These are phyloP conservation scores for Salmacisia buchloeana DNA, from an alignment of 1,284 basidiomycete genomes.

Conservation along the genomic window DNA sequence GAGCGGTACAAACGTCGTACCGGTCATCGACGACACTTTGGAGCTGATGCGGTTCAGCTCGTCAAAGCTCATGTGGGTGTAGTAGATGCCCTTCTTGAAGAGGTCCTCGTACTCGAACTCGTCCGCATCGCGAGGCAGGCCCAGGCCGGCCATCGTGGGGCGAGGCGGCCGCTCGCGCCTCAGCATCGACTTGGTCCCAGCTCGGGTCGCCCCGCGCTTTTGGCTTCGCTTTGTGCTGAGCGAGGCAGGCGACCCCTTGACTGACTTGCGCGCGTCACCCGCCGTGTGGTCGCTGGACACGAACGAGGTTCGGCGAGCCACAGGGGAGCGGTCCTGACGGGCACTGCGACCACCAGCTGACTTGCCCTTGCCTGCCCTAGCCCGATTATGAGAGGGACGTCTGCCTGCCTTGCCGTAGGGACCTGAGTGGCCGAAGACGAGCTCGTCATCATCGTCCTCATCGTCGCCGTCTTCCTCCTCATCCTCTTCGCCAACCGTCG, in stretches of 20 bases:
- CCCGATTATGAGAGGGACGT: background rate
- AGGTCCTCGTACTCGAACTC: constrained; percentile 54
- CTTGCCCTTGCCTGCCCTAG: background rate
- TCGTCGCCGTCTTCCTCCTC: background rate
- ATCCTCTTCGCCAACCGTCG: background rate
- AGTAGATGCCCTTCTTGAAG: constrained; percentile 76
- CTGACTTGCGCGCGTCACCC: background rate
- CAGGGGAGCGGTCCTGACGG: background rate
- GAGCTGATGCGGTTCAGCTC: constrained; percentile 31
- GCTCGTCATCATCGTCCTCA: background rate
- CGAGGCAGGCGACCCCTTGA: background rate
- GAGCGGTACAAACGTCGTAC: constrained; percentile 25
- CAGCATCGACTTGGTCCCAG: too few species aligned
- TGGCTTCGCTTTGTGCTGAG: background rate
- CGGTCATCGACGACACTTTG: constrained; percentile 23
- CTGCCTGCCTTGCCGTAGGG: background rate
- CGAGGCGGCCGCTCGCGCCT: background rate
- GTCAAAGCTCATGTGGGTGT: constrained; percentile 67
- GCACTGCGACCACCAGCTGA: background rate
- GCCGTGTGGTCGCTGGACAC: background rate
- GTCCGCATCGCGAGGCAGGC: constrained; percentile 23
- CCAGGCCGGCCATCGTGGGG: background rate
- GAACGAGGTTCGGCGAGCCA: background rate
- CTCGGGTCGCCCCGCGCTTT: background rate
- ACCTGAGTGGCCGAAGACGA: background rate